phyloP scores from a whole-genome alignment of 176 grass and related monocot species.

The Aegilops umbellulata region DNA sequence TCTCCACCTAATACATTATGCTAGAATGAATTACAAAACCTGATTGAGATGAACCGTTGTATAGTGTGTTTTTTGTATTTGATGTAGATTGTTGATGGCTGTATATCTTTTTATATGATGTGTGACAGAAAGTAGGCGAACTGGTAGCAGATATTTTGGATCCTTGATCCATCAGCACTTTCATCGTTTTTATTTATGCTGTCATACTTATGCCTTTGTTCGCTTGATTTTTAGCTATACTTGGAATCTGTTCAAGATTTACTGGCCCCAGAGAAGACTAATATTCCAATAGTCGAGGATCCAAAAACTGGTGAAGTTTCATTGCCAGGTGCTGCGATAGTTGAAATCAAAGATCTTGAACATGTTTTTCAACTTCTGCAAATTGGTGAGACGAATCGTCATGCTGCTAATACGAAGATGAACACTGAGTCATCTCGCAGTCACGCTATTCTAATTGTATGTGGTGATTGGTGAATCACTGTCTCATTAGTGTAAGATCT shows the following conservation, averaged over 20 bases:
- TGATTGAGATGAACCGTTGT: background rate
- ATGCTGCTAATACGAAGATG: constrained; percentile 96
- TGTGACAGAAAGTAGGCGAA: background rate
- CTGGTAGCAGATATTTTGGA: background rate
- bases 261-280: constrained; percentile 80
- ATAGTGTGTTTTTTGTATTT: background rate
- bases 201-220: constrained; percentile 29
- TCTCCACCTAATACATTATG: background rate
- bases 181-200: background rate
- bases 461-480: constrained; percentile 30
- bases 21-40: background rate
- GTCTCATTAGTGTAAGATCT: constrained; percentile 3
- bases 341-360: constrained; percentile 83
- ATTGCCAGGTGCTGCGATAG: constrained; percentile 67
- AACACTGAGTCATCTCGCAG: constrained; percentile 99
- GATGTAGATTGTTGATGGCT: background rate
- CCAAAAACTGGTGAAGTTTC: constrained; percentile 84
- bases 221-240: constrained; percentile 73
- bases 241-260: constrained; percentile 94
- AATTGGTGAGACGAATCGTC: constrained; percentile 83
- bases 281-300: constrained; percentile 89
- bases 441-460: constrained; percentile 88
- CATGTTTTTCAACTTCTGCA: constrained; percentile 77
- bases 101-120: background rate
- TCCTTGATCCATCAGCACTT: background rate